Evolutionary conservation across 331 rosid genomes (phyloP).

Genomic region (Phaseolus coccineus): DNA sequence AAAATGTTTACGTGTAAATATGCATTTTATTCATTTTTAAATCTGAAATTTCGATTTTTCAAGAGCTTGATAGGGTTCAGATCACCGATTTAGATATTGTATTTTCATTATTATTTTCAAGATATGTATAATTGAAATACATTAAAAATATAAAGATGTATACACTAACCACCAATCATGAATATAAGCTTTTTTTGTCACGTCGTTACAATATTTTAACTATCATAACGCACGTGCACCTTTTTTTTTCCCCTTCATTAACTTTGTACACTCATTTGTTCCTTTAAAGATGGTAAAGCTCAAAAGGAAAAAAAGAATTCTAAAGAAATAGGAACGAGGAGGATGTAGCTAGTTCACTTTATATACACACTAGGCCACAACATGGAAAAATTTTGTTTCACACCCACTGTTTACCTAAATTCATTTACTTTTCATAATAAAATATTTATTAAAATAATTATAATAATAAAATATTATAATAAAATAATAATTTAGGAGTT

Average conservation of each 20-base stretch:
- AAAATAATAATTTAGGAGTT: too few relatives aligned
- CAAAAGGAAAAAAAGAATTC: not conserved
- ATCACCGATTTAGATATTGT: not conserved
- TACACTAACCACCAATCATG: too few relatives aligned
- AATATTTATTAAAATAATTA: too few relatives aligned
- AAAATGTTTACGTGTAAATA: not conserved
- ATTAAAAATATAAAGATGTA: too few relatives aligned
- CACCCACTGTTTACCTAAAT: too few relatives aligned
- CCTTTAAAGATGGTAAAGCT: not conserved
- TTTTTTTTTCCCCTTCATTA: not conserved
- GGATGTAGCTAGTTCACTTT: conserved; percentile 2
- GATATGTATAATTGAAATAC: too few relatives aligned
- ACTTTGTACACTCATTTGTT: not conserved
- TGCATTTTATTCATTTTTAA: not conserved
- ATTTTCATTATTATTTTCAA: not conserved
- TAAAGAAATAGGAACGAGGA: not conserved
- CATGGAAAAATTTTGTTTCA: too few relatives aligned
- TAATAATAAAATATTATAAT: too few relatives aligned
- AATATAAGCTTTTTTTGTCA: not conserved
- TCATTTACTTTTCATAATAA: too few relatives aligned
- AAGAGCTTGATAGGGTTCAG: not conserved
- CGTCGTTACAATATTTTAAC: not conserved
- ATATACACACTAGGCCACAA: not conserved
- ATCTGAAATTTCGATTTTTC: not conserved
- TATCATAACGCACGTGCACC: not conserved